Evolutionary conservation across 2,329 filamentous ascomycete species (phyloP).

Genomic region (Fusarium goolgardi): DNA sequence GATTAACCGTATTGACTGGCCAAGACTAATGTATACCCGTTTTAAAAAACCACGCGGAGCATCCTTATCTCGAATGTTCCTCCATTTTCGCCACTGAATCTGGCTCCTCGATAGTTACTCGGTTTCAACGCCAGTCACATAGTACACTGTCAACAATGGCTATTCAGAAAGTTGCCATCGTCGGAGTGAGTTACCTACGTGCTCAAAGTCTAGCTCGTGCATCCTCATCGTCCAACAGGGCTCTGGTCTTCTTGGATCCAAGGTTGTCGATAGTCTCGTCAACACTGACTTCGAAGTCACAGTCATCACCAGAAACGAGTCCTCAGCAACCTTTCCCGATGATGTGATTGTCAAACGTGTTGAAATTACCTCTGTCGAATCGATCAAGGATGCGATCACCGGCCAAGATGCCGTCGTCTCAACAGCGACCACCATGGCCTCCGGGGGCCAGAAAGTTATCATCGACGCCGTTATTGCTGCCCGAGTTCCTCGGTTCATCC

Average conservation of each 20-base stretch:
- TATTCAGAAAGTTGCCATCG: constrained; percentile 10
- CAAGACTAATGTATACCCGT: not conserved
- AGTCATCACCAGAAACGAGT: constrained; percentile 11
- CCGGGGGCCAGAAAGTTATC: not conserved
- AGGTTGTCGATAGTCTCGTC: constrained; percentile 9
- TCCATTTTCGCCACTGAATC: not conserved
- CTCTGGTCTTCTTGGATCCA: constrained; percentile 12
- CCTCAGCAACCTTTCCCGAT: not conserved
- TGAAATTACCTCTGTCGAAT: not conserved
- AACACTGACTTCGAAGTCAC: constrained; percentile 1
- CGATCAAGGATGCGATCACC: not conserved
- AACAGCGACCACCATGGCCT: constrained; percentile 1
- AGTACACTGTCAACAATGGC: not conserved
- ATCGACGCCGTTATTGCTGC: constrained; percentile 14
- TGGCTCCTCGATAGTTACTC: not conserved
- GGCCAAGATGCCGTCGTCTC: constrained; percentile 6
- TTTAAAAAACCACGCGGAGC: constrained; percentile 3
- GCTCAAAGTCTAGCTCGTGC: rapidly evolving
- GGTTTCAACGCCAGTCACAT: not conserved
- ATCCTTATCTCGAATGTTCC: not conserved
- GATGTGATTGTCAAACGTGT: not conserved
- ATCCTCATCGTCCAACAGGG: not conserved
- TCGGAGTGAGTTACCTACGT: constrained; percentile 1
- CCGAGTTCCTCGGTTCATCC: not conserved
- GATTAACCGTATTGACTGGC: not conserved